Percentiles rank a stretch among this genome's conserved stretches.
Conservation (phyloP, 805 yeast species). For the Tetrapisispora arboricola region DNA sequence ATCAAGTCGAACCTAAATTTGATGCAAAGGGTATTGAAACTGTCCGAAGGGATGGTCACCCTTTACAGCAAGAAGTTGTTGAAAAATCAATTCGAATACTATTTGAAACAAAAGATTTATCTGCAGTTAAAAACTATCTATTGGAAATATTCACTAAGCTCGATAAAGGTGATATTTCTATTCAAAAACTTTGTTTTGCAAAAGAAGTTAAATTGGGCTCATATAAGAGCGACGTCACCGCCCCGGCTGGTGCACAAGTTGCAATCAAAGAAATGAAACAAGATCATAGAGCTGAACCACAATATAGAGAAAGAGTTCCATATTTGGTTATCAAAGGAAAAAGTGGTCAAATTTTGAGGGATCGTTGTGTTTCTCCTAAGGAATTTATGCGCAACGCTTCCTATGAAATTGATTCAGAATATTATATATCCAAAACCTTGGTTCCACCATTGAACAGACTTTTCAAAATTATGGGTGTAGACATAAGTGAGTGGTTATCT, state of each 20-base stretch:
- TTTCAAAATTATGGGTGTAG: constrained; percentile 74
- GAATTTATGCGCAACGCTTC: constrained; percentile 42
- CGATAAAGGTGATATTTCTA: constrained; percentile 46
- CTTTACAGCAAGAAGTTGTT: constrained; percentile 78
- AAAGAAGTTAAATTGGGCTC: constrained; percentile 80
- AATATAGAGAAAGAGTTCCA: constrained; percentile 80
- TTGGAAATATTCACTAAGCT: constrained; percentile 59
- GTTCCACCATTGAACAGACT: constrained; percentile 86
- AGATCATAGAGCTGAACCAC: constrained; percentile 74
- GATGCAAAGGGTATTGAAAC: constrained; percentile 98
- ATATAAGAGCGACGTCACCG: constrained; percentile 57
- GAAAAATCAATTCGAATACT: constrained; percentile 57
- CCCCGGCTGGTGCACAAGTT: constrained; percentile 89
- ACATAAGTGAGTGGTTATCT: constrained; percentile 63
- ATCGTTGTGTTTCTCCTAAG: constrained; percentile 71
- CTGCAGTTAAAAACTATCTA: constrained; percentile 57
- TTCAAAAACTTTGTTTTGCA: constrained; percentile 85
- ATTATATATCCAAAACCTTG: constrained; percentile 73
- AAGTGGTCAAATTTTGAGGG: constrained; percentile 49
- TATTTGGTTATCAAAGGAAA: constrained; percentile 64
- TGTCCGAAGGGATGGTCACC: constrained; percentile 87
- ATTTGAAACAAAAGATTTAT: constrained; percentile 64
- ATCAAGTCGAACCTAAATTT: constrained; percentile 51
- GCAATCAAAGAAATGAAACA: constrained; percentile 50
- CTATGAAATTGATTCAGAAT: constrained; percentile 61